Percentiles rank a stretch among this genome's conserved stretches.
These are phyloP conservation scores for Flammula alnicola DNA, from an alignment of 1,284 basidiomycete genomes.

Conservation along the genomic window DNA sequence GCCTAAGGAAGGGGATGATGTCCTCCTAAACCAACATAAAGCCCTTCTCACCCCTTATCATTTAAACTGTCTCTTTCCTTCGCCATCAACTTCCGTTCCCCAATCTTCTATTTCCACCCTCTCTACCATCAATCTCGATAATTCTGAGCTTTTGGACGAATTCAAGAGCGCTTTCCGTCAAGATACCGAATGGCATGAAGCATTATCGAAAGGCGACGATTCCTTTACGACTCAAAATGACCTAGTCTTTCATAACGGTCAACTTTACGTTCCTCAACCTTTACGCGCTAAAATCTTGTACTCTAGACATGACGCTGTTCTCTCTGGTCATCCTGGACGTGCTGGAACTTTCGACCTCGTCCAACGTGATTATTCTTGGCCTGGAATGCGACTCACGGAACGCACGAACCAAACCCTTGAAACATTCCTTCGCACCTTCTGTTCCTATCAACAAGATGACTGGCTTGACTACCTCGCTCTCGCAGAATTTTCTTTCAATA, in stretches of 20 bases:
- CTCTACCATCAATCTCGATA: too few relatives aligned
- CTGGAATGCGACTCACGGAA: constrained; percentile 42
- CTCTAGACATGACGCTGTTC: constrained; percentile 31
- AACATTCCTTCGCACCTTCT: constrained; percentile 40
- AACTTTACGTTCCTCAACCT: constrained; percentile 31
- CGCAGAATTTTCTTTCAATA: constrained; percentile 53
- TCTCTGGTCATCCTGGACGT: constrained; percentile 45
- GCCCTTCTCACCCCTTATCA: constrained; percentile 10
- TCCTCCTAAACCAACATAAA: constrained; percentile 29
- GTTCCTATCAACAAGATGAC: constrained; percentile 46
- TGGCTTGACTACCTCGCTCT: constrained; percentile 48
- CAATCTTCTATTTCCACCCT: too few relatives aligned
- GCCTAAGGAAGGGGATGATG: constrained; percentile 27
- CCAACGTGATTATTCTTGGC: constrained; percentile 48
- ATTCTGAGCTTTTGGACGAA: too few relatives aligned
- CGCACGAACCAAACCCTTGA: constrained; percentile 48
- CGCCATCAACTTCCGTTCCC: too few relatives aligned
- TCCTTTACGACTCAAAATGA: constrained; percentile 7
- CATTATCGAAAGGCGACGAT: neutral
- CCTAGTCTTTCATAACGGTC: constrained; percentile 1
- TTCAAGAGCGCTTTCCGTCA: neutral
- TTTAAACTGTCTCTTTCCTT: too few relatives aligned
- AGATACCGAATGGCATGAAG: neutral
- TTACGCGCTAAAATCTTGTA: constrained; percentile 30
- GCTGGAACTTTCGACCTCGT: constrained; percentile 42